Percentiles rank a stretch among this genome's conserved stretches.
phyloP scores from a whole-genome alignment of 108 stramenopile genomes.

The Thalassiosira profunda region DNA sequence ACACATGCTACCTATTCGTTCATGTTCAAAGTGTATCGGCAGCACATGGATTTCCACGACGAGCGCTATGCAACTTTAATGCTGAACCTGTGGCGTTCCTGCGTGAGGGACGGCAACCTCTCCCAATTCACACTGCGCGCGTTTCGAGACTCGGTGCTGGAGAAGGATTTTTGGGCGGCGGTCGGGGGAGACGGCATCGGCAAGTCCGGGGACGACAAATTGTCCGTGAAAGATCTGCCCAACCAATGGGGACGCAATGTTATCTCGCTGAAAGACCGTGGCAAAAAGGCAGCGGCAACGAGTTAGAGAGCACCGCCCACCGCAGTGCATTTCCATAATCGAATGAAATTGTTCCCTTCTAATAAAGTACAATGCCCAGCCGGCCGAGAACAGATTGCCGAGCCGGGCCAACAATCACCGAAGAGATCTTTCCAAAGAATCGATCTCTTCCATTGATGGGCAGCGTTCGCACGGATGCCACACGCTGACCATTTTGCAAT shows the following conservation, averaged over 20 bases:
- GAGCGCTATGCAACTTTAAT: slow-evolving; percentile 27
- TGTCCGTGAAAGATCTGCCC: slow-evolving; percentile 27
- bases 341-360: too few relatives aligned
- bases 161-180: slow-evolving; percentile 23
- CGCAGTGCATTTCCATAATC: too few relatives aligned
- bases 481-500: too few relatives aligned
- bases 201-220: slow-evolving; percentile 3
- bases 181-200: slow-evolving; percentile 17
- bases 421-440: too few relatives aligned
- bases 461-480: too few relatives aligned
- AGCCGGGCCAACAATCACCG: too few relatives aligned
- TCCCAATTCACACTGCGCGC: slow-evolving; percentile 40
- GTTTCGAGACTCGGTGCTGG: slow-evolving; percentile 30
- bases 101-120: slow-evolving; percentile 36
- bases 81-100: slow-evolving; percentile 24
- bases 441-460: too few relatives aligned
- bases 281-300: too few relatives aligned
- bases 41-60: slow-evolving; percentile 37
- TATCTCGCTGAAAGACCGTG: slow-evolving; percentile 1
- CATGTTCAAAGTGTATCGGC: slow-evolving; percentile 43
- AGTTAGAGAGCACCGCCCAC: too few relatives aligned
- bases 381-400: too few relatives aligned
- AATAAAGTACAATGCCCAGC: too few relatives aligned
- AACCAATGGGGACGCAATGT: slow-evolving; percentile 38
- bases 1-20: slow-evolving; percentile 44